phyloP scores from a whole-genome alignment of 176 grass and related monocot species.

The Rhynchospora breviuscula region DNA sequence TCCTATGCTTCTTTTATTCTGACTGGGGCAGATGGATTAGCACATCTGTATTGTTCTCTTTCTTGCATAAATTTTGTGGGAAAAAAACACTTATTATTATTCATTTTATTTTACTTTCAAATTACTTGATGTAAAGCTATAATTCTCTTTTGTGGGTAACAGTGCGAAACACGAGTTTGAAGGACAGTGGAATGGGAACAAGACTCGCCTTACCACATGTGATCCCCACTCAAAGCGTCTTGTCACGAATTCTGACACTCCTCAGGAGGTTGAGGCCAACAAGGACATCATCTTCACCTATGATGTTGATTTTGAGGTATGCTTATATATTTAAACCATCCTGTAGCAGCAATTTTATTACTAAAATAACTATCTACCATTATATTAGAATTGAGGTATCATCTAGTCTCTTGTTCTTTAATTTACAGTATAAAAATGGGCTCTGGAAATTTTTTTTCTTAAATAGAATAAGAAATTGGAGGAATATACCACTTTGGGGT shows the following conservation, averaged over 20 bases:
- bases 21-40: background rate
- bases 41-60: background rate
- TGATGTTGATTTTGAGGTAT: constrained; percentile 73
- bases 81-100: background rate
- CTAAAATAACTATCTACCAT: background rate
- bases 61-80: background rate
- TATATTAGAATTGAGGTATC: background rate
- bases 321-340: background rate
- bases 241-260: constrained; percentile 51
- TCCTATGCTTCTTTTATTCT: background rate
- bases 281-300: constrained; percentile 70
- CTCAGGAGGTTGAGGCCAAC: constrained; percentile 58
- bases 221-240: constrained; percentile 52
- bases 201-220: constrained; percentile 49
- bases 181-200: constrained; percentile 52
- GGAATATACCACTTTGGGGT: background rate
- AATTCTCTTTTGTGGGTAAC: constrained; percentile 13
- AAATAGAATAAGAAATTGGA: background rate
- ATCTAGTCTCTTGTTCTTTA: background rate
- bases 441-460: background rate
- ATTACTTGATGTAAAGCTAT: background rate
- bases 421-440: background rate
- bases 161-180: constrained; percentile 70
- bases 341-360: background rate
- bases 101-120: background rate